These are phyloP conservation scores for Hysterangium stoloniferum DNA, from an alignment of 768 basidiomycete genomes.

Conservation along the genomic window DNA sequence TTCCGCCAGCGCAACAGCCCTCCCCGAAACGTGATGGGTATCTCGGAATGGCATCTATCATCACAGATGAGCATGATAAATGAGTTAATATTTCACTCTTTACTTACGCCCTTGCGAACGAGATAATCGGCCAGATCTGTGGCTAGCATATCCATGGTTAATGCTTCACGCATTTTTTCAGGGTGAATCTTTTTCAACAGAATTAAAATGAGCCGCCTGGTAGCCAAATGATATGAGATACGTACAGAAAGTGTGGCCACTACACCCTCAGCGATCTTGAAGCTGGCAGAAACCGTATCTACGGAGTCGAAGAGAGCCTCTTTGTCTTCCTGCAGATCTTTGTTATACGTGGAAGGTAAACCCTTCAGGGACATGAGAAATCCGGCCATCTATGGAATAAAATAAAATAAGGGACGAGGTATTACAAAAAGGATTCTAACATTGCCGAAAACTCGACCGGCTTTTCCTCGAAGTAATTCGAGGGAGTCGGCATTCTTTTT, in stretches of 20 bases:
- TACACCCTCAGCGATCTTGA: slow-evolving; percentile 92
- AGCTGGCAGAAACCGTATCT: slow-evolving; percentile 79
- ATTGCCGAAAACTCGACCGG: slow-evolving; percentile 90
- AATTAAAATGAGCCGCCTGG: not conserved
- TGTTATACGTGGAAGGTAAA: slow-evolving; percentile 97
- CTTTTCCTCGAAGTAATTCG: slow-evolving; percentile 91
- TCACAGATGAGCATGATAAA: slow-evolving; percentile 4
- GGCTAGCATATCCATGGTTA: slow-evolving; percentile 97
- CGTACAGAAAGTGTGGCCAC: slow-evolving; percentile 78
- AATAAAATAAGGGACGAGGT: not conserved
- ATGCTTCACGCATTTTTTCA: slow-evolving; percentile 80
- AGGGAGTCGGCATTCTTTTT: slow-evolving; percentile 98
- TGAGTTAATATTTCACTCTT: slow-evolving; percentile 1
- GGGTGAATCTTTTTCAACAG: slow-evolving; percentile 58
- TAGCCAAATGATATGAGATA: no score
- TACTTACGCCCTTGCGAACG: slow-evolving; percentile 90
- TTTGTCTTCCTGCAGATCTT: slow-evolving; percentile 98
- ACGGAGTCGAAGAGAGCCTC: slow-evolving; percentile 94
- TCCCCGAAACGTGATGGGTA: slow-evolving; percentile 96
- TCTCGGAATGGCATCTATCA: slow-evolving; percentile 92
- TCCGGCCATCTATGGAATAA: slow-evolving; percentile 73
- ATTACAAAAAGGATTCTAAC: slow-evolving; percentile 34
- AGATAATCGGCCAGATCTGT: slow-evolving; percentile 99
- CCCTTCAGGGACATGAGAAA: slow-evolving; percentile 98
- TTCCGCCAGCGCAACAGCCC: slow-evolving; percentile 93